Evolutionary conservation across 768 basidiomycete genomes (phyloP), one percentile per base, ranked within the genome.

Genomic region (Tulasnella sp.): DNA sequence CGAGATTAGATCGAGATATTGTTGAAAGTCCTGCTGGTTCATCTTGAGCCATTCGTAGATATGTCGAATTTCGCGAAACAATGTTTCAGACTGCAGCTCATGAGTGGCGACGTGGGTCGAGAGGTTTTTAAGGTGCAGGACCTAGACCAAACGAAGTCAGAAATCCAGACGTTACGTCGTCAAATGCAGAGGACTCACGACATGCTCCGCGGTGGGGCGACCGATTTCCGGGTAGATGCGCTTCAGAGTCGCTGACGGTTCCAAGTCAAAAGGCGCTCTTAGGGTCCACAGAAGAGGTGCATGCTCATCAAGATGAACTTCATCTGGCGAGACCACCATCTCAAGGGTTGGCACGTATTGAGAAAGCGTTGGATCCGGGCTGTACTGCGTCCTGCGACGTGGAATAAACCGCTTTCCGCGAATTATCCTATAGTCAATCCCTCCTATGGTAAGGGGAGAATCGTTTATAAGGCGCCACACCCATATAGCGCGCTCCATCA

Each of bases 281-380:
- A 16, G 77, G 6, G 77, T 78, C 77, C 77, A 78, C 16, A 78
- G 22, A n/a, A 78, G 34, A 16, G 75, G 24, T n/a, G 41, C 28
- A 7, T 75, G 14, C n/a, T 75, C 75, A 7, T 37, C 75, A 14
- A 31, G 42, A 24, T 42, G 14, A 14, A 75, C 14, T 2, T 75
- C 75, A n/a, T 31, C 48, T 44, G 75, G 75, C 42, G 75, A 42
- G 22, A 75, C 75, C 28, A 75, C 75, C 24, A 44, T 40, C 2
- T 31, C 34, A 22, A 75, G 42, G 9, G 11, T n/a, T 16, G 42
- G 75, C 14, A 6, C 18, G 22, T 28, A 75, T 46, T 37, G 75
- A 1, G 24, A 9, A 34, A 75, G 48, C 41, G 9, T 20, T 1
- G 75, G n/a, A 75, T 75, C 42, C 18, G 42, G n/a, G 75, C 75